Base-by-base conservation (phyloP, 495 filamentous ascomycete genomes). In the Aspergillus homomorphus region DNA sequence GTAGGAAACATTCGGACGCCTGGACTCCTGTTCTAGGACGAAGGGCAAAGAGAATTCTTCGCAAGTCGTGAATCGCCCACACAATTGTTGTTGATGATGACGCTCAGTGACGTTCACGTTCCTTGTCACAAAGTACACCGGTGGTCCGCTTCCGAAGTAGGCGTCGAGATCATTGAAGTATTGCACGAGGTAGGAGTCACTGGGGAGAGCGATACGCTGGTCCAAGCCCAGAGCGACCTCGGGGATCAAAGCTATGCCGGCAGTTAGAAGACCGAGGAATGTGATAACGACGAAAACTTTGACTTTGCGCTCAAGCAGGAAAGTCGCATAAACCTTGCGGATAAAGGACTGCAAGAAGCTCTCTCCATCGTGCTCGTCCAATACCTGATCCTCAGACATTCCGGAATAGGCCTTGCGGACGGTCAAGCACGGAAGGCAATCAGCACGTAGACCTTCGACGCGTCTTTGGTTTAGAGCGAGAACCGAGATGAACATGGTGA, bases 141-240 rank as follows among this genome's bases (percentile, higher is more conserved):
- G 94, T 54, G 95, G 93, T 0, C 94, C 94, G 42, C 87, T 85
- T 46, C 89, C 88, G 66, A 98, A 90, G 69, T 98, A 98, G 49
- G 83, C 84, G 68, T 96, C 91, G 23, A 98, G 81, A 65, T 98
- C 94, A 67, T 98, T 88, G 77, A 98, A 98, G 66, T 93, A 98
- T 1, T 86, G 80, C 58, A 98, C 95, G 20, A 98, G 75, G 66
- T 98, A 98, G 0, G 92, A 96, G 65, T 89, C 92, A 53, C 86
- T 89, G 0, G 94, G 94, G 58, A 98, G 87, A 19, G 94, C 94
- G 52, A 96, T 92, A 21, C 94, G 84, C 71, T 98, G 94, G 63
- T 98, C 94, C 56, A 98, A 74, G 2, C 94, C 94, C 43, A 98
- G 86, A 54, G 90, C 71, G 14, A 98, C 83, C 62, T 89, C 81